Conservation (phyloP, 2,329 filamentous ascomycete genomes). For the Chlorencoelia australis region DNA sequence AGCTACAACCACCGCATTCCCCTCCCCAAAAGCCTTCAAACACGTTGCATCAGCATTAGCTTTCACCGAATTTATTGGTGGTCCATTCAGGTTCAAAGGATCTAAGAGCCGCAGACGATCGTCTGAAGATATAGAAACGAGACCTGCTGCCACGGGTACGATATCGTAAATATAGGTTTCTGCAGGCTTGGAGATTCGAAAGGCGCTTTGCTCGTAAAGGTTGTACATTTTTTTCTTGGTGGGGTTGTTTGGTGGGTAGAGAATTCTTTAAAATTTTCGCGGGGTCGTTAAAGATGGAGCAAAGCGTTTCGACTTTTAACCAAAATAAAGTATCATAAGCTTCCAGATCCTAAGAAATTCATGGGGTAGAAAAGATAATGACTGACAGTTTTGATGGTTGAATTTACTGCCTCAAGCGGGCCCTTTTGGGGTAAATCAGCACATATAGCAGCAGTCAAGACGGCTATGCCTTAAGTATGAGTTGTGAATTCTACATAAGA, state of each 20-base stretch:
- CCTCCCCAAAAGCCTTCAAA: constrained; percentile 45
- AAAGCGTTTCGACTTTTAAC: too few species aligned
- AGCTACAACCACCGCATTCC: constrained; percentile 38
- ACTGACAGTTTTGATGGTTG: too few species aligned
- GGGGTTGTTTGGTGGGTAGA: constrained; percentile 1
- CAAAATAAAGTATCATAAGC: too few species aligned
- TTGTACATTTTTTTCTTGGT: constrained; percentile 24
- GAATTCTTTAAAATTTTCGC: too few species aligned
- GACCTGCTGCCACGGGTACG: constrained; percentile 19
- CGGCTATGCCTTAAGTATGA: too few species aligned
- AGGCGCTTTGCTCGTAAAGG: constrained; percentile 17
- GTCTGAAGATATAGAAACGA: constrained; percentile 53
- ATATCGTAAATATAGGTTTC: constrained; percentile 36
- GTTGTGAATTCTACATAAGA: too few species aligned
- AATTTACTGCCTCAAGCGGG: too few species aligned
- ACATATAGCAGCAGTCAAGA: too few species aligned
- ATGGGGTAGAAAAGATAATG: too few species aligned
- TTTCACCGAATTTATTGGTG: constrained; percentile 40
- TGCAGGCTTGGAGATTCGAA: constrained; percentile 19
- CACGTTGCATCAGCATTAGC: constrained; percentile 55
- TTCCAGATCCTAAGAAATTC: too few species aligned
- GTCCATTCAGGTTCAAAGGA: constrained; percentile 42
- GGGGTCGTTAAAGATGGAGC: too few species aligned
- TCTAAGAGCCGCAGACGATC: constrained; percentile 59
- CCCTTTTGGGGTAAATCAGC: too few species aligned